Evolutionary conservation across 768 basidiomycete species (phyloP).

Genomic region (Leccinum obscurum): DNA sequence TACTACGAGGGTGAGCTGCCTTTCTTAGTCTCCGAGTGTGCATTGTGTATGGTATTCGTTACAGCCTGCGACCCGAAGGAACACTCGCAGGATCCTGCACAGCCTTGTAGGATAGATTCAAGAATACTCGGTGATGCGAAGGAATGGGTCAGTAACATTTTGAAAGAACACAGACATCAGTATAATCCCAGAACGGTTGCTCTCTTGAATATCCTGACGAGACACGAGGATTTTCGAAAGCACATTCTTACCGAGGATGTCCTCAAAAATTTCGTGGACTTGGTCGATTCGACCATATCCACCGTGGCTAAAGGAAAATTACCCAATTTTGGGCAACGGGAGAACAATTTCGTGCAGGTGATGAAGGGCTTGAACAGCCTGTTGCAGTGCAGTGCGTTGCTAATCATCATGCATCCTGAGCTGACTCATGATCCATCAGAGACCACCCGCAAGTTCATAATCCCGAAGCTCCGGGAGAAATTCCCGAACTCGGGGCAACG

Average conservation of each 20-base stretch:
- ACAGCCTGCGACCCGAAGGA: slow-evolving; percentile 10
- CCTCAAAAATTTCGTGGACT: slow-evolving; percentile 10
- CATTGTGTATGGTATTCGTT: background rate
- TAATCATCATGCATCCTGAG: background rate
- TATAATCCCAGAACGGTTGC: slow-evolving; percentile 23
- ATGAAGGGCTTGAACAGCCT: slow-evolving; percentile 24
- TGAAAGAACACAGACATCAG: slow-evolving; percentile 16
- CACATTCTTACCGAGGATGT: slow-evolving; percentile 17
- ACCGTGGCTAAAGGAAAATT: background rate
- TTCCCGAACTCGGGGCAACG: too few species aligned
- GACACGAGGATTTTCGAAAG: slow-evolving; percentile 13
- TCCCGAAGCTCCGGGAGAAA: background rate
- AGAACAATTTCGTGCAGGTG: slow-evolving; percentile 16
- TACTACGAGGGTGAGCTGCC: slow-evolving; percentile 23
- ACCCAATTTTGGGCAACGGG: background rate
- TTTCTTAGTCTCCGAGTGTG: background rate
- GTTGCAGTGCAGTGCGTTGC: slow-evolving; percentile 18
- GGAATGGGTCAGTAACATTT: slow-evolving; percentile 12
- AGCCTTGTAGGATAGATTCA: background rate
- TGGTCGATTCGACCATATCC: slow-evolving; percentile 17
- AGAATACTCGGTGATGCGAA: slow-evolving; percentile 6
- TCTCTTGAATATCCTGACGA: slow-evolving; percentile 24
- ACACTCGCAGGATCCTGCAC: background rate
- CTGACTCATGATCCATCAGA: slow-evolving; percentile 4
- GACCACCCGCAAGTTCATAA: slow-evolving; percentile 5